Conservation (phyloP, 805 yeast genomes). For the Candida ponderosae region DNA sequence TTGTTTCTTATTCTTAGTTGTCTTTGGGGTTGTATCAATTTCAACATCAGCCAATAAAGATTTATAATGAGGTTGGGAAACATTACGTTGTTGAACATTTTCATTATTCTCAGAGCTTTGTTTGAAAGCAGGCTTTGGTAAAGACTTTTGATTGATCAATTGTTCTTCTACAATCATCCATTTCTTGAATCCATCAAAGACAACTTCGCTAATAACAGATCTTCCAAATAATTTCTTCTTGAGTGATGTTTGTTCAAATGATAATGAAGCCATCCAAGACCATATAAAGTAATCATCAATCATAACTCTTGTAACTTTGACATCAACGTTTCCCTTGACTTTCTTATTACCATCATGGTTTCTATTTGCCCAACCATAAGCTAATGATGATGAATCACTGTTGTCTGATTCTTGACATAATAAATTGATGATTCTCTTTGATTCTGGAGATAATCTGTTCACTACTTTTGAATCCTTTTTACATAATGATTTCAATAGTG, state of each 20-base stretch:
- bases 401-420: constrained; percentile 26
- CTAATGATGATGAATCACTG: constrained; percentile 23
- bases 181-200: constrained; percentile 65
- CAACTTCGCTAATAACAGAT: constrained; percentile 74
- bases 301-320: constrained; percentile 47
- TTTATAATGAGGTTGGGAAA: constrained; percentile 14
- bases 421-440: constrained; percentile 44
- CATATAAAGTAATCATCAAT: constrained; percentile 86
- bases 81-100: constrained; percentile 5
- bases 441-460: constrained; percentile 64
- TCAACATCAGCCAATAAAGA: constrained; percentile 14
- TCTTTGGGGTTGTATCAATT: constrained; percentile 2
- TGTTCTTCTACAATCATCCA: constrained; percentile 75
- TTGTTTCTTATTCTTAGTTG: constrained; percentile 1
- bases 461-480: constrained; percentile 48
- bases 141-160: constrained; percentile 25
- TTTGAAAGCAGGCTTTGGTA: constrained; percentile 11
- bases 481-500: constrained; percentile 66
- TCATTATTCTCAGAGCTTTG: constrained; percentile 6
- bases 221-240: constrained; percentile 72
- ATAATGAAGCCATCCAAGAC: constrained; percentile 81
- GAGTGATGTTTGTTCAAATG: constrained; percentile 60
- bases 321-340: constrained; percentile 15
- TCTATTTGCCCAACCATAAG: constrained; percentile 32
- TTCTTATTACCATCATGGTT: constrained; percentile 21